Base-by-base conservation (phyloP, 2,329 filamentous ascomycete genomes). In the Seiridium cupressi region DNA sequence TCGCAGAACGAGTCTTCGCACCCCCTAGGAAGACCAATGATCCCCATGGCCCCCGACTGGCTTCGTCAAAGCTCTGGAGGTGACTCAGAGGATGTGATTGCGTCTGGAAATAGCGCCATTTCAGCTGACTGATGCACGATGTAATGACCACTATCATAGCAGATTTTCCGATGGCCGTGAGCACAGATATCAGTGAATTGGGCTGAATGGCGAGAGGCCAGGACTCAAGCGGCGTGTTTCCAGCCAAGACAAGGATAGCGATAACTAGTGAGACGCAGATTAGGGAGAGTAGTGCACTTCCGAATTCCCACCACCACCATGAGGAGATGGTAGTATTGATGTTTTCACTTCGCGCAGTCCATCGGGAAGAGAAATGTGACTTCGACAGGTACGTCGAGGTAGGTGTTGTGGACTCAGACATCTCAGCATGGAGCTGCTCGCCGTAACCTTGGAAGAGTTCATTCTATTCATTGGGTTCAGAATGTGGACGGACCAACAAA, bases 301-400 rank as follows among this genome's bases (percentile, higher is more conserved):
- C 46, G 36, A 69, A 65, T 49, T 69, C 66, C 64, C 64, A 68
- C 66, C 68, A 69, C 65, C 65, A 69, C 62, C 64, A 68, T 51
- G 13, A 31, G 6, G 46, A 48, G 46, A 18, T 18, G 7, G 8
- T 8, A 18, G 18, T n/a, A 48, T 48, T 31, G 46, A 7, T 18
- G 26, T 48, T 13, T 42, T 2, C 13, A 1, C 2, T 7, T 8
- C 7, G 38, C 13, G 38, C 13, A 42, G 38, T 42, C 2, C 38
- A 2, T 42, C 7, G 38, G 38, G 2, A 42, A 13, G 38, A 42
- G 13, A 42, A 42, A 42, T 2, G 13, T 13, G 38, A 42, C 38
- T 42, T 42, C 38, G 38, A 7, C 38, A 1, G 7, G 38, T 42
- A 13, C 38, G 38, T 13, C 13, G 38, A 42, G 38, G 38, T 42